Percentiles rank a stretch among this genome's conserved stretches.
phyloP scores from a whole-genome alignment of 768 basidiomycete species.

The Suillus cothurnatus region DNA sequence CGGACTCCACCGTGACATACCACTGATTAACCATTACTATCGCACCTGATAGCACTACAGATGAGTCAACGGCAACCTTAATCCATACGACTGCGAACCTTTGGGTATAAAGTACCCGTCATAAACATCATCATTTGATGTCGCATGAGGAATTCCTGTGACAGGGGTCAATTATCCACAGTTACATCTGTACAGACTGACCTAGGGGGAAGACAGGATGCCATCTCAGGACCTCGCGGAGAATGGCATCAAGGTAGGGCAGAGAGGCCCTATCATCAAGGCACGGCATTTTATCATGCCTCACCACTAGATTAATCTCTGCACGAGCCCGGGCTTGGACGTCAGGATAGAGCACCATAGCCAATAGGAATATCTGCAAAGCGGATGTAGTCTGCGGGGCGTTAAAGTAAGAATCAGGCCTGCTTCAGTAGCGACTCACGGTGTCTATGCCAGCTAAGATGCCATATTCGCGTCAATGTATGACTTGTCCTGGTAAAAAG shows the following conservation, averaged over 20 bases:
- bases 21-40: neutral
- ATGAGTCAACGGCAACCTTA: neutral
- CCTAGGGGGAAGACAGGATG: conserved; percentile 26
- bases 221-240: conserved; percentile 25
- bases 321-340: conserved; percentile 28
- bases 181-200: neutral
- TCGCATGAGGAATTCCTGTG: conserved; percentile 23
- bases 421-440: neutral
- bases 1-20: neutral
- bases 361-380: conserved; percentile 28
- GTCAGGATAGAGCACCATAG: conserved; percentile 31
- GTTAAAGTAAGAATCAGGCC: neutral
- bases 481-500: neutral
- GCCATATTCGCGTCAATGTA: neutral
- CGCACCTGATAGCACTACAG: neutral
- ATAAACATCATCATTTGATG: conserved; percentile 40
- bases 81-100: conserved; percentile 34
- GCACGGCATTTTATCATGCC: conserved; percentile 15
- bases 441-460: conserved; percentile 7
- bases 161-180: neutral
- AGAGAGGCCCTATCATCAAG: conserved; percentile 20
- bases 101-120: conserved; percentile 50
- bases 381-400: conserved; percentile 20
- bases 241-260: conserved; percentile 27
- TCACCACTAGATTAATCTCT: conserved; percentile 28